Percentiles rank a stretch among this genome's conserved stretches.
phyloP scores from a whole-genome alignment of 768 basidiomycete species.

The Auricularia sp. region DNA sequence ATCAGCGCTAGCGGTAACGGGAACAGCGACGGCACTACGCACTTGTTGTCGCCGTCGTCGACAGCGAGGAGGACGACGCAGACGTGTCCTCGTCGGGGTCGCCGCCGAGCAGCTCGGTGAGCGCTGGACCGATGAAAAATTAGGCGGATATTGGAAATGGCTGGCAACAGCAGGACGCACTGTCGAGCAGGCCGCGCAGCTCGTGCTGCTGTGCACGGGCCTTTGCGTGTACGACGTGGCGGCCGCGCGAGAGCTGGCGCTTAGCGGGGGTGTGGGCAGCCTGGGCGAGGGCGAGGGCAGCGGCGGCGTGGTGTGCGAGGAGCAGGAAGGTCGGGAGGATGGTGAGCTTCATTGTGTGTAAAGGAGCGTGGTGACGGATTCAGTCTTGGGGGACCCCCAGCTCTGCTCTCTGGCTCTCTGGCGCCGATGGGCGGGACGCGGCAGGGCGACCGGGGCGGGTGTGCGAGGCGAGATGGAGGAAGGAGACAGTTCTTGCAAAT shows the following conservation, averaged over 20 bases:
- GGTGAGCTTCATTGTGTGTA: neutral
- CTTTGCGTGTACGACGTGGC: neutral
- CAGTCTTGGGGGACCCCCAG: too few species aligned
- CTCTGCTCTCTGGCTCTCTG: too few species aligned
- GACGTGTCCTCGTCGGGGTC: neutral
- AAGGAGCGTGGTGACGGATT: slow-evolving; percentile 1
- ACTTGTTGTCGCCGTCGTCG: neutral
- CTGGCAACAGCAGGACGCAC: neutral
- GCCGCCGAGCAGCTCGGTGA: neutral
- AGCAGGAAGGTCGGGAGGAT: neutral
- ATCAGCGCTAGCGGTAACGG: neutral
- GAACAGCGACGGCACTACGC: slow-evolving; percentile 1
- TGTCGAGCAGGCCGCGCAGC: neutral
- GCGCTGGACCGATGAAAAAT: neutral
- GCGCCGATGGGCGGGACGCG: too few species aligned
- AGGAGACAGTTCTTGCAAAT: too few species aligned
- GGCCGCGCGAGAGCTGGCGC: neutral
- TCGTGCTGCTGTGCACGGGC: neutral
- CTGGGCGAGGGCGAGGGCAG: neutral
- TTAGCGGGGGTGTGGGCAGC: neutral
- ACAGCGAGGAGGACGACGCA: slow-evolving; percentile 3
- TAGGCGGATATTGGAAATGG: neutral
- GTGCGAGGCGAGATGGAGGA: too few species aligned
- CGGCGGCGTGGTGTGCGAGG: neutral
- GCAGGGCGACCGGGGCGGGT: too few species aligned